Evolutionary conservation across 148 eudicot species (phyloP).

Genomic region (Nepenthes gracilis): DNA sequence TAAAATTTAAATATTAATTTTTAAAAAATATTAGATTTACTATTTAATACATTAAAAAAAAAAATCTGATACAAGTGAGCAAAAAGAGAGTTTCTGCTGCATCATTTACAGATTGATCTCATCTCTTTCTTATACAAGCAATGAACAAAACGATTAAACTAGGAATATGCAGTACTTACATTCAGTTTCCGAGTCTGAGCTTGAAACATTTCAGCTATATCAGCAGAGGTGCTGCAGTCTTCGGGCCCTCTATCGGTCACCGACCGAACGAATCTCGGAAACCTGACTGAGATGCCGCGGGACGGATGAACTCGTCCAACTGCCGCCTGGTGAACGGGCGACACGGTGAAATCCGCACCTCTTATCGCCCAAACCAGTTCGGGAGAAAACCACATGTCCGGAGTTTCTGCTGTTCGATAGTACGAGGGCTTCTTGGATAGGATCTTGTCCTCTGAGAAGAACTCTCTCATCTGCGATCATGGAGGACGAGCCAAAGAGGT

Average conservation of each 20-base stretch:
- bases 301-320: conserved; percentile 74
- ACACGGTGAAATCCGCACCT: conserved; percentile 87
- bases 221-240: conserved; percentile 68
- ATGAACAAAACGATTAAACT: background rate
- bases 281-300: conserved; percentile 81
- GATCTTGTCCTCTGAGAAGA: conserved; percentile 63
- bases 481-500: background rate
- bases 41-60: too few relatives aligned
- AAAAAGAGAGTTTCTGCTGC: too few relatives aligned
- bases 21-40: too few relatives aligned
- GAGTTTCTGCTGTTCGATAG: conserved; percentile 66
- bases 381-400: conserved; percentile 85
- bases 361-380: conserved; percentile 89
- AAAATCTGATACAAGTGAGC: too few relatives aligned
- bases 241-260: conserved; percentile 62
- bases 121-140: too few relatives aligned
- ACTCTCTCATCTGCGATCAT: conserved; percentile 73
- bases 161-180: background rate
- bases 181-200: conserved; percentile 91
- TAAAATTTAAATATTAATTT: too few relatives aligned
- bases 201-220: conserved; percentile 78
- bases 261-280: conserved; percentile 69
- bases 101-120: too few relatives aligned
- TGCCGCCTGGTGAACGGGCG: conserved; percentile 95
- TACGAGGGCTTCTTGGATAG: conserved; percentile 60